Evolutionary conservation across 163 green algal genomes (phyloP).

Genomic region (Volvox carteri): DNA sequence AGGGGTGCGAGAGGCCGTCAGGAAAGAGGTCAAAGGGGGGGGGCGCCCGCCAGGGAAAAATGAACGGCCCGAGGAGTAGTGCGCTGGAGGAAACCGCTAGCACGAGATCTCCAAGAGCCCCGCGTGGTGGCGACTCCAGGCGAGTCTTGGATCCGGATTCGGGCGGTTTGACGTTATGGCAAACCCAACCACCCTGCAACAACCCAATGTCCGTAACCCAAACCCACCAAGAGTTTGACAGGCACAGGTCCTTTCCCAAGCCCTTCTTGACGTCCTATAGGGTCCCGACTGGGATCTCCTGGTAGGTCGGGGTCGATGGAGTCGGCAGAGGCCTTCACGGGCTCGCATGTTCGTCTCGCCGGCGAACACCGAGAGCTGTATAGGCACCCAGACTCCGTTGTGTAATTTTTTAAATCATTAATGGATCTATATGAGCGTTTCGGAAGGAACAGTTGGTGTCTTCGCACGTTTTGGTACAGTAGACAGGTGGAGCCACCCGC

Average conservation of each 20-base stretch:
- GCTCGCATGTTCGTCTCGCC: constrained; percentile 11
- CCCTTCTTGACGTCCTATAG: not conserved
- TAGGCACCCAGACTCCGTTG: not conserved
- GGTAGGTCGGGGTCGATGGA: constrained; percentile 6
- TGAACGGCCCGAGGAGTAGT: no score
- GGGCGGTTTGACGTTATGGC: no score
- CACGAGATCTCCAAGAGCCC: no score
- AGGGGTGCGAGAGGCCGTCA: no score
- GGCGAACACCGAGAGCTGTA: not conserved
- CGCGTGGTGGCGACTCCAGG: no score
- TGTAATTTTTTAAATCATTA: not conserved
- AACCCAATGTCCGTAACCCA: no score
- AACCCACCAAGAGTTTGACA: constrained; percentile 3
- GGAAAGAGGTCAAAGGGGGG: no score
- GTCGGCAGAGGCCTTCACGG: not conserved
- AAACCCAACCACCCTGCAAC: no score
- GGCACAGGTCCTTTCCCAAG: not conserved
- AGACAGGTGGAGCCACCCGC: not conserved
- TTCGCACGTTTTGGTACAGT: not conserved
- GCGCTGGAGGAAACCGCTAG: no score
- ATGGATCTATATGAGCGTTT: not conserved
- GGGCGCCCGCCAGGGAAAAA: no score
- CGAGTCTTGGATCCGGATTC: no score
- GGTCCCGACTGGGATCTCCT: not conserved
- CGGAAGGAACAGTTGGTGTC: not conserved